Evolutionary conservation across 345 rosid genomes (phyloP).

Genomic region (Salix viminalis): DNA sequence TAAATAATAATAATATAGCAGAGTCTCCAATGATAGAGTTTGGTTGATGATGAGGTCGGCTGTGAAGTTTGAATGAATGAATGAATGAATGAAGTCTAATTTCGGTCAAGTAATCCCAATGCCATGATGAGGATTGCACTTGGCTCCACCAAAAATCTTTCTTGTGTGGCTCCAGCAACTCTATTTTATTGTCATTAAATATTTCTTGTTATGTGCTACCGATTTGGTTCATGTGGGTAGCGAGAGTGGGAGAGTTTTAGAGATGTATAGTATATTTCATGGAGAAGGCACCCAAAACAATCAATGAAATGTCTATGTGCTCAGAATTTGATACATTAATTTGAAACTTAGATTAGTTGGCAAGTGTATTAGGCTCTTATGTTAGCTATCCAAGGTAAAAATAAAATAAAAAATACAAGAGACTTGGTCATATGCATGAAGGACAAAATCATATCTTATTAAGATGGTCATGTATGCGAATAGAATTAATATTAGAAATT

Average conservation of each 20-base stretch:
- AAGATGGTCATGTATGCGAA: too few species aligned
- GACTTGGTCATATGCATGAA: too few species aligned
- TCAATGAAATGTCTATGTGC: too few species aligned
- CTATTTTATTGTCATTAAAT: not conserved
- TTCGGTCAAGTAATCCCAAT: constrained; percentile 16
- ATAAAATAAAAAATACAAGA: too few species aligned
- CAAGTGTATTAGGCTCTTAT: too few species aligned
- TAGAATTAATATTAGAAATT: too few species aligned
- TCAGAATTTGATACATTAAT: too few species aligned
- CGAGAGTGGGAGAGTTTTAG: not conserved
- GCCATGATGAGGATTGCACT: constrained; percentile 13
- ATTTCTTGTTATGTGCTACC: not conserved
- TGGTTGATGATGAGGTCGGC: constrained; percentile 18
- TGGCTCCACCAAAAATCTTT: not conserved
- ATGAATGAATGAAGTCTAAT: not conserved
- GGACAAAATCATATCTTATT: too few species aligned
- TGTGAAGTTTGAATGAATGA: constrained; percentile 8
- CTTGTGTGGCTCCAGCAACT: not conserved
- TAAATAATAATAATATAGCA: not conserved
- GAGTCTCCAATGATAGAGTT: constrained; percentile 26
- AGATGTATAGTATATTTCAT: too few species aligned
- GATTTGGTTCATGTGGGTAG: not conserved
- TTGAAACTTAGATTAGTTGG: too few species aligned
- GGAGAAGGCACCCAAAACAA: too few species aligned
- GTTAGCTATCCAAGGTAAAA: too few species aligned